Percentiles rank a stretch among this genome's conserved stretches.
Conservation (phyloP, 2,329 filamentous ascomycete species). For the Diplocarpon mali region DNA sequence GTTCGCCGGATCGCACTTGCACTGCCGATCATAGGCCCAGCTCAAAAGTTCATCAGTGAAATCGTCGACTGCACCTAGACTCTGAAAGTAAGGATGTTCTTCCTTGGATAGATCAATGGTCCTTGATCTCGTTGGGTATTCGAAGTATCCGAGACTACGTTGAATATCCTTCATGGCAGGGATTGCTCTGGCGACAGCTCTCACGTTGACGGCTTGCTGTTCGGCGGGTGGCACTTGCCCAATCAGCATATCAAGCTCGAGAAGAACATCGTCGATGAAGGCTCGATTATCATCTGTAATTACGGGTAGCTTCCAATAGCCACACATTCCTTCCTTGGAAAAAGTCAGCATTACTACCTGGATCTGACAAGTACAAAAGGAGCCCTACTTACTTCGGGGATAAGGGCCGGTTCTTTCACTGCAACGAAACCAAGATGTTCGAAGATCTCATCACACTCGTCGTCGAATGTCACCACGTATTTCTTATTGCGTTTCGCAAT, state of each 20-base stretch:
- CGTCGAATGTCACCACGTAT: constrained; percentile 51
- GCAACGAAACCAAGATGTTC: constrained; percentile 45
- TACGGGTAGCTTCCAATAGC: constrained; percentile 26
- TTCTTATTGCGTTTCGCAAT: constrained; percentile 52
- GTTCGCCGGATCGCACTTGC: constrained; percentile 40
- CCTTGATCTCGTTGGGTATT: constrained; percentile 23
- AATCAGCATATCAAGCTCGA: constrained; percentile 36
- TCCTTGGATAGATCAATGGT: constrained; percentile 29
- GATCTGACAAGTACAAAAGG: neutral
- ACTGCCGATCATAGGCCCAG: constrained; percentile 52
- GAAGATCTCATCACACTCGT: constrained; percentile 48
- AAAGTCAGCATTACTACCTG: neutral
- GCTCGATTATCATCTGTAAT: constrained; percentile 19
- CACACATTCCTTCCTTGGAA: constrained; percentile 24
- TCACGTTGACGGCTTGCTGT: constrained; percentile 5
- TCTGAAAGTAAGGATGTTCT: constrained; percentile 40
- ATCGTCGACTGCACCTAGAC: constrained; percentile 49
- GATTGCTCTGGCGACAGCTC: constrained; percentile 6
- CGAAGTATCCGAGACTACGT: constrained; percentile 21
- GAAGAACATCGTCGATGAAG: constrained; percentile 47
- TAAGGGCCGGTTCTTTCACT: constrained; percentile 22
- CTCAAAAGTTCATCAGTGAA: constrained; percentile 51
- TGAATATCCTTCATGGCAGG: constrained; percentile 20
- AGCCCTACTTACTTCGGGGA: constrained; percentile 29
- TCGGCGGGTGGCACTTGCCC: constrained; percentile 13